Percentiles rank a stretch among this genome's conserved stretches.
These are phyloP conservation scores for Articulospora tetracladia DNA, from an alignment of 495 filamentous ascomycete species.

Conservation along the genomic window DNA sequence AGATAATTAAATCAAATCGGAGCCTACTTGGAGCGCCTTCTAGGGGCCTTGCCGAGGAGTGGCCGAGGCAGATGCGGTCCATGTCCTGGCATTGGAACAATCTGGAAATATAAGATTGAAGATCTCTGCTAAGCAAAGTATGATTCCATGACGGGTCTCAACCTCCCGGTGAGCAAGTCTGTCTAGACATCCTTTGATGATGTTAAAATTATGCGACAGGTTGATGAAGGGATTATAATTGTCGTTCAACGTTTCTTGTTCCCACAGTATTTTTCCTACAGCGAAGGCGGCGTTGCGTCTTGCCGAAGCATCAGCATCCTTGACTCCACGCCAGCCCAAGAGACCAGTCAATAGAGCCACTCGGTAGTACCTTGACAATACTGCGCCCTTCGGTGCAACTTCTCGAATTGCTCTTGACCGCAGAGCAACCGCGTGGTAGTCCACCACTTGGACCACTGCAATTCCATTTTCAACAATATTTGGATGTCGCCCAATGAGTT, in stretches of 20 bases:
- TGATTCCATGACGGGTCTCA: constrained; percentile 63
- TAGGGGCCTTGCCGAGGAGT: too few species aligned
- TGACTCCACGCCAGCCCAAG: constrained; percentile 84
- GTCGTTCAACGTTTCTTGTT: neutral
- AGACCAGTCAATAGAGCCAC: constrained; percentile 63
- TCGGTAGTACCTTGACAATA: constrained; percentile 65
- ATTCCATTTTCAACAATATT: constrained; percentile 80
- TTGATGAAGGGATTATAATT: neutral
- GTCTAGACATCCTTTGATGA: neutral
- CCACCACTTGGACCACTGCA: constrained; percentile 77
- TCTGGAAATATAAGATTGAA: neutral
- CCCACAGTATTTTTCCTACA: constrained; percentile 50
- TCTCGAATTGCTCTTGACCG: constrained; percentile 76
- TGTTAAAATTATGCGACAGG: neutral
- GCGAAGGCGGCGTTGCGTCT: constrained; percentile 67
- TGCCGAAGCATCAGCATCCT: constrained; percentile 67
- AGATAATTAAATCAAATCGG: too few species aligned
- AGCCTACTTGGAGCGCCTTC: too few species aligned
- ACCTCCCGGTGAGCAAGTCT: constrained; percentile 42
- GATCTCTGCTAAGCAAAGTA: constrained; percentile 50
- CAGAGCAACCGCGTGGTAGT: constrained; percentile 88
- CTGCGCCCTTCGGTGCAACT: constrained; percentile 64
- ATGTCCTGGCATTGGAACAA: too few species aligned
- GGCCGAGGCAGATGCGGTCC: too few species aligned
- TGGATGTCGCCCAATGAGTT: constrained; percentile 89